These are phyloP conservation scores for Acer yangbiense DNA, from an alignment of 345 rosid genomes.

Conservation along the genomic window DNA sequence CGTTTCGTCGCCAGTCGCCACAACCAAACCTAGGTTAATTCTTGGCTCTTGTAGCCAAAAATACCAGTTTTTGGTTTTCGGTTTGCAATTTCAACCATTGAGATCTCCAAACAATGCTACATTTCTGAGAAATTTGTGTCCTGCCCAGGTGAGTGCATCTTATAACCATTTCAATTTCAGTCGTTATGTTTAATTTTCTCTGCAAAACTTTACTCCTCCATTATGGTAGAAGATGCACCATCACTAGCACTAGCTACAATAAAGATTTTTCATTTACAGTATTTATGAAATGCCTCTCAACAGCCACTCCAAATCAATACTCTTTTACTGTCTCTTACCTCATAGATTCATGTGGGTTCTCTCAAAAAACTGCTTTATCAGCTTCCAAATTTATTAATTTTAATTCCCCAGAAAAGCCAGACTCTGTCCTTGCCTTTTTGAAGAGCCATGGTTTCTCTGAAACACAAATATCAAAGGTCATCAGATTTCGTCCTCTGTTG, in stretches of 20 bases:
- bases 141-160: not conserved
- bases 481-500: no score
- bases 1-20: not conserved
- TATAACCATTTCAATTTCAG: not conserved
- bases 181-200: not conserved
- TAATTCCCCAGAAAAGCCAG: no score
- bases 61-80: not conserved
- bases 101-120: no score
- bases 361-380: slow-evolving; percentile 12
- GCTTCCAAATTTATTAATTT: not conserved
- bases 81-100: not conserved
- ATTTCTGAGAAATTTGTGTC: not conserved
- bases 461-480: no score
- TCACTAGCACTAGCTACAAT: not conserved
- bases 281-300: not conserved
- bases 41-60: not conserved
- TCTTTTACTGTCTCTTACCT: slow-evolving; percentile 25
- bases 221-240: not conserved
- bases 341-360: slow-evolving; percentile 23
- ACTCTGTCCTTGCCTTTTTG: no score
- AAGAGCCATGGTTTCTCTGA: no score
- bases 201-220: not conserved
- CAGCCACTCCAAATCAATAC: not conserved
- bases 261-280: not conserved
- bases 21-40: not conserved